phyloP scores from a whole-genome alignment of 306 rosid species.

The Cyamopsis tetragonoloba region DNA sequence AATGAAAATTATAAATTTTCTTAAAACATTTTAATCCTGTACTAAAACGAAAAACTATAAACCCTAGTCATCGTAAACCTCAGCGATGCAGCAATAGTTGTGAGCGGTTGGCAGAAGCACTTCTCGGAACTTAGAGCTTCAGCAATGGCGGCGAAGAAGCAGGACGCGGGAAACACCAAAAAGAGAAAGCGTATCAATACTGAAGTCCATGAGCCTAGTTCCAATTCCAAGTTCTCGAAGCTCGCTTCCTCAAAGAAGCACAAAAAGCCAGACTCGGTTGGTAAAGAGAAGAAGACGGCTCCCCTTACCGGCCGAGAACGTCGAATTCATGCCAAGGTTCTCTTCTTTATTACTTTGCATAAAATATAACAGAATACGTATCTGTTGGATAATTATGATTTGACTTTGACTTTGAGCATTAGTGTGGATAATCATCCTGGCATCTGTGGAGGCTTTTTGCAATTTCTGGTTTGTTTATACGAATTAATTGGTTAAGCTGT shows the following conservation, averaged over 20 bases:
- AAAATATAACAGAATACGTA: background rate
- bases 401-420: background rate
- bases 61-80: slow-evolving; percentile 36
- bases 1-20: too few relatives aligned
- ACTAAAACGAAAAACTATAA: too few relatives aligned
- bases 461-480: background rate
- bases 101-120: background rate
- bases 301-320: slow-evolving; percentile 61
- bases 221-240: slow-evolving; percentile 58
- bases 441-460: background rate
- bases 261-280: slow-evolving; percentile 21
- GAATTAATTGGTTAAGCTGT: background rate
- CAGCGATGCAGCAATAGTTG: background rate
- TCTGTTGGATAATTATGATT: background rate
- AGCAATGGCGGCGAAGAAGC: slow-evolving; percentile 70
- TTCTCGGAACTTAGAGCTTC: background rate
- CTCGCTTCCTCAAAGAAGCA: slow-evolving; percentile 36
- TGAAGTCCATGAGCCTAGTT: slow-evolving; percentile 28
- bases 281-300: slow-evolving; percentile 34
- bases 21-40: too few relatives aligned
- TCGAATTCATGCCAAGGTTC: slow-evolving; percentile 71
- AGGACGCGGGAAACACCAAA: slow-evolving; percentile 18
- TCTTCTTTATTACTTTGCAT: background rate
- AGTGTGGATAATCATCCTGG: background rate
- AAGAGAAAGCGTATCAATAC: slow-evolving; percentile 60